phyloP scores from a whole-genome alignment of 1,139 yeast genomes.

The Candida sojae region DNA sequence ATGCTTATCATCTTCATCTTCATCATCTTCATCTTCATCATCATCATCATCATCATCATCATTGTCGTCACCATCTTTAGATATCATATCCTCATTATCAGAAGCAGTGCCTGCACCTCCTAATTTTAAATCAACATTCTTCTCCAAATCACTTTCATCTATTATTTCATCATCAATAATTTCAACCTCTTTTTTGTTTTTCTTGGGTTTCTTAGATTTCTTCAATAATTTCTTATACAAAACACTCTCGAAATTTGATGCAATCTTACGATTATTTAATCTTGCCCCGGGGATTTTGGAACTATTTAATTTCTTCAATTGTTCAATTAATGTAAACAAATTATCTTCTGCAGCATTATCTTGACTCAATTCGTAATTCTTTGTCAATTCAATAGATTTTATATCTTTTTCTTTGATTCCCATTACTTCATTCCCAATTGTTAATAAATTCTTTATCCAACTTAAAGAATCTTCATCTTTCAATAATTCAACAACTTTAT shows the following conservation, averaged over 20 bases:
- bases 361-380: slow-evolving; percentile 13
- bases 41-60: slow-evolving; percentile 14
- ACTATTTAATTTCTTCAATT: slow-evolving; percentile 2
- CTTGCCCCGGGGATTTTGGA: neutral
- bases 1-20: slow-evolving; percentile 9
- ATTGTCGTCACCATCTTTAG: slow-evolving; percentile 16
- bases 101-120: slow-evolving; percentile 5
- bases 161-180: slow-evolving; percentile 15
- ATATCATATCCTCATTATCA: slow-evolving; percentile 21
- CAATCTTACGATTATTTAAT: slow-evolving; percentile 15
- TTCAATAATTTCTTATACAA: slow-evolving; percentile 18
- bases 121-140: slow-evolving; percentile 3
- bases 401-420: slow-evolving; percentile 7
- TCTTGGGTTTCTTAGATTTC: neutral
- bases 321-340: slow-evolving; percentile 2
- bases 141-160: slow-evolving; percentile 22
- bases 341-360: slow-evolving; percentile 8
- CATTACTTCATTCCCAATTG: slow-evolving; percentile 5
- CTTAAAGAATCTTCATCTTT: slow-evolving; percentile 31
- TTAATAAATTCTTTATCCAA: slow-evolving; percentile 40
- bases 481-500: slow-evolving; percentile 47
- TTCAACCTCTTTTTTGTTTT: slow-evolving; percentile 2
- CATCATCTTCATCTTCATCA: slow-evolving; percentile 2
- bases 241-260: slow-evolving; percentile 21
- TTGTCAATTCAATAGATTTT: slow-evolving; percentile 9